Base-by-base conservation (phyloP, 441 rosid species). In the Cnidoscolus chayamansa region DNA sequence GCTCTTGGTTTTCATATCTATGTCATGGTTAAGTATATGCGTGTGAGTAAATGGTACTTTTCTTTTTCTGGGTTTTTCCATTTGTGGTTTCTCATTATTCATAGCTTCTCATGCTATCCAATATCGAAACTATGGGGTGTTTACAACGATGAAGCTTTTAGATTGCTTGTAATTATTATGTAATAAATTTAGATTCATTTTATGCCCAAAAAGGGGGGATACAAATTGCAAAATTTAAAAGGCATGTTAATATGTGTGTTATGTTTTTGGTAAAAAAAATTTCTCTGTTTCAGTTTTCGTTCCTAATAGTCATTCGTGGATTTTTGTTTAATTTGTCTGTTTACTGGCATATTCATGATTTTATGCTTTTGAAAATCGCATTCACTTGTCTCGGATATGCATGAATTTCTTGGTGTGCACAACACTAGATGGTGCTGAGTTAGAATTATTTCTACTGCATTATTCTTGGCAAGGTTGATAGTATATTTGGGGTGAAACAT, bases 241-340 rank as follows among this genome's bases (percentile, higher is more conserved):
- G 45, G 30, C 56, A 15, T 53, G 19, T 16, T 53, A 53, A 40
- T 40, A 40, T 5, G 45, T 40, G 65, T 62, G 60, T 20, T 35
- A 35, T 20, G 12, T 47, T 15, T 50, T 63, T 25, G 74, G 48
- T 49, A 16, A 71, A 71, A 16, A 71, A 71, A 1, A 61, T 19
- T 25, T 5, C 1, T 61, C 62, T 35, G 7, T 49, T 35, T 71
- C 19, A 11, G 37, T 17, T 51, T 62, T 45, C 13, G 60, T 35
- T 61, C 15, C 6, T n/a, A 16, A 12, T 31, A 0, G 32, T 61
- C 30, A 2, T 30, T 49, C 10, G 7, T 60, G 43, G 67, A 49
- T 48, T 62, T 58, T 48, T 49, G 25, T 53, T 51, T 17, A 50
- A 13, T 49, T n/a, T 16, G 10, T 62, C 47, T 19, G 43, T 67